Base-by-base conservation (phyloP, 2,329 filamentous ascomycete genomes). In the Alternaria alternata region DNA sequence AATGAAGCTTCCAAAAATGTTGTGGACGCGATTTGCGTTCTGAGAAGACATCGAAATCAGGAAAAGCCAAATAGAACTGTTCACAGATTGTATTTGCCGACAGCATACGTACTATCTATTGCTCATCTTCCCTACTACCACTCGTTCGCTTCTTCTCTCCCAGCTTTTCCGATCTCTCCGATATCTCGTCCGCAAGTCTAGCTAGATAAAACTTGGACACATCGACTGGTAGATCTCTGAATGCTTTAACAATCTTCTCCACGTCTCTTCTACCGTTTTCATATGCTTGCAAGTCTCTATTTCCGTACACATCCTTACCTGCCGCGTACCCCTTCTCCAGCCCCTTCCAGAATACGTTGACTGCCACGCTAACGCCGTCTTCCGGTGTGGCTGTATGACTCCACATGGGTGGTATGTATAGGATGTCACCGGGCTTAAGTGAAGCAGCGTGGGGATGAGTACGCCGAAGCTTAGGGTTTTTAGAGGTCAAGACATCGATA, bases 271-370 rank as follows among this genome's bases (percentile, higher is more conserved):
- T 84, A 0, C 91, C 91, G 70, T 91, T 93, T 75, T 96, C 92
- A 74, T 96, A 96, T 1, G 90, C 91, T 39, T 90, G 89, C 51
- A 97, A 77, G 77, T 97, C 94, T 39, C 92, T 85, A 73, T 96
- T 97, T 1, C 92, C 93, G 73, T 97, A 97, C 0, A 96, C 90
- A 75, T 97, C 93, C 65, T 89, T 86, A 1, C 93, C 93, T 1
- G 85, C 77, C 1, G 92, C 88, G 75, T 95, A 95, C 4, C 86
- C 88, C 3, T 75, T 81, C 3, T 88, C 81, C 9, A 95, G 81
- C 62, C 89, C 89, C 43, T 88, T 87, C 80, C 96, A 97, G 81
- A 97, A 97, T 28, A 94, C 86, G 74, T 97, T 97, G n/a, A 97
- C 89, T 1, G 92, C 92, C 7, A 96, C 83, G 67, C 91, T 93